Percentiles rank a stretch among this genome's conserved stretches.
Conservation (phyloP, 2,329 filamentous ascomycete genomes). For the Albophoma yamanashiensis region DNA sequence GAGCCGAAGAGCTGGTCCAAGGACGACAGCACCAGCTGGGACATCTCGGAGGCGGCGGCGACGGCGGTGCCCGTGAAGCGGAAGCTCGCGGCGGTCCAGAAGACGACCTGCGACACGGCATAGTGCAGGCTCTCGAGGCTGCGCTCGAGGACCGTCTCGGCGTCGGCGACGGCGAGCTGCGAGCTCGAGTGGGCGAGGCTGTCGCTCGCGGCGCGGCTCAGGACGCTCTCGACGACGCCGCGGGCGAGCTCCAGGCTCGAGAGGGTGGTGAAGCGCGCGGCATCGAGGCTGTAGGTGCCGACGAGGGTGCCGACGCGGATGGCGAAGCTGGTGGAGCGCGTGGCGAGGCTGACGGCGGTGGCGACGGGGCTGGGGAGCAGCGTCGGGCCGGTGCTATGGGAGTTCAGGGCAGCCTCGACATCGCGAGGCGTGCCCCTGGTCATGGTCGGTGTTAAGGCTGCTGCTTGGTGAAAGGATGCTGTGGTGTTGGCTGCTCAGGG, state of each 20-base stretch:
- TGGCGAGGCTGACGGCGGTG: slow-evolving; percentile 48
- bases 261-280: slow-evolving; percentile 43
- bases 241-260: slow-evolving; percentile 47
- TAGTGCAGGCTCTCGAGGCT: slow-evolving; percentile 46
- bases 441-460: background rate
- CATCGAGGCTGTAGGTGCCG: slow-evolving; percentile 39
- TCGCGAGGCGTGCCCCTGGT: background rate
- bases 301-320: slow-evolving; percentile 43
- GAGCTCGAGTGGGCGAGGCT: slow-evolving; percentile 32
- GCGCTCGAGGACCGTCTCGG: slow-evolving; percentile 45
- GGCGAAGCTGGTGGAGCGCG: slow-evolving; percentile 47
- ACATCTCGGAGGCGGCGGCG: slow-evolving; percentile 42
- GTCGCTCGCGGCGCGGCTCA: slow-evolving; percentile 41
- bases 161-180: slow-evolving; percentile 37
- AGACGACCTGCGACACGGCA: slow-evolving; percentile 47
- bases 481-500: background rate
- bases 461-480: background rate
- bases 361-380: slow-evolving; percentile 48
- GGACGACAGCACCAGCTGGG: slow-evolving; percentile 45
- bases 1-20: slow-evolving; percentile 56
- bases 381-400: slow-evolving; percentile 25
- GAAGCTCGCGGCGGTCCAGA: slow-evolving; percentile 52
- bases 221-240: slow-evolving; percentile 41
- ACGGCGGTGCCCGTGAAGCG: slow-evolving; percentile 45
- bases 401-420: slow-evolving; percentile 7